Evolutionary conservation across 1,284 basidiomycete genomes (phyloP).

Genomic region (Naganishia albida): DNA sequence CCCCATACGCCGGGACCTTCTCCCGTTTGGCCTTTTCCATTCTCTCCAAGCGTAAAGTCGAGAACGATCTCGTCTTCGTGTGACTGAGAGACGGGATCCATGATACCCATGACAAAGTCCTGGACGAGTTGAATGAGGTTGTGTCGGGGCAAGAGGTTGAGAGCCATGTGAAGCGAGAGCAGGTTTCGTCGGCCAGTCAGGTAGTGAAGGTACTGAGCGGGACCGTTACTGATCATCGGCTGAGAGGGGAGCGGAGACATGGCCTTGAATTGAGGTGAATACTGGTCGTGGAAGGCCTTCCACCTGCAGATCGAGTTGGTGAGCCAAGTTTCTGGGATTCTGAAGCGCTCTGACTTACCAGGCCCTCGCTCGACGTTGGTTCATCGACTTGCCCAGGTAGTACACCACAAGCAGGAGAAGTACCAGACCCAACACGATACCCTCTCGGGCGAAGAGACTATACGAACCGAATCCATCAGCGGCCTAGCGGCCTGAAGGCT

Average conservation of each 20-base stretch:
- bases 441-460: slow-evolving; percentile 67
- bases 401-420: slow-evolving; percentile 49
- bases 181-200: slow-evolving; percentile 79
- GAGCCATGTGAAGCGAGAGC: slow-evolving; percentile 72
- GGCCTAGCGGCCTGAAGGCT: neutral
- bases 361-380: slow-evolving; percentile 42
- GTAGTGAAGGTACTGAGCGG: slow-evolving; percentile 76
- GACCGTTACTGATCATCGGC: slow-evolving; percentile 62
- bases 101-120: slow-evolving; percentile 63
- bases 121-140: slow-evolving; percentile 69
- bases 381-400: slow-evolving; percentile 46
- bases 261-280: slow-evolving; percentile 60
- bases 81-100: slow-evolving; percentile 65
- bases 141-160: slow-evolving; percentile 76
- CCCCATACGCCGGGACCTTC: slow-evolving; percentile 74
- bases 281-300: slow-evolving; percentile 63
- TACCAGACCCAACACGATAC: slow-evolving; percentile 60
- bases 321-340: slow-evolving; percentile 1
- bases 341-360: slow-evolving; percentile 52
- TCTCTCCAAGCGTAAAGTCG: slow-evolving; percentile 70
- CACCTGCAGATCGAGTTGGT: slow-evolving; percentile 17
- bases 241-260: slow-evolving; percentile 56
- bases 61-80: slow-evolving; percentile 65
- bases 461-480: neutral
- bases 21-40: slow-evolving; percentile 53